Evolutionary conservation across 2,329 filamentous ascomycete genomes (phyloP), one percentile per base, ranked within the genome.

Genomic region (Ustulina deusta): DNA sequence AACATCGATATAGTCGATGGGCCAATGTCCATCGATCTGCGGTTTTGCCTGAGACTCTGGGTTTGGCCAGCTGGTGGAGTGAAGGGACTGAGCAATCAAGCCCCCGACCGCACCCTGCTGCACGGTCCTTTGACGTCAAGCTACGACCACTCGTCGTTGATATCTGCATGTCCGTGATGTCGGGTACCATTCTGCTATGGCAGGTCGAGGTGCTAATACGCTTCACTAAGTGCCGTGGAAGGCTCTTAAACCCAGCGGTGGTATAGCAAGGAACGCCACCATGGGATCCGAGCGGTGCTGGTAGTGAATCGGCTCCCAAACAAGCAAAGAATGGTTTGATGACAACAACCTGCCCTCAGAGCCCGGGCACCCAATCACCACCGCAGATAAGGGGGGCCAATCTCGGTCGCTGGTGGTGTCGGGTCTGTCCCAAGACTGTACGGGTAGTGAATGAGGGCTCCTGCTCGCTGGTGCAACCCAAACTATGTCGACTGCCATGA

Each of bases 71-170:
- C 9, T 38, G 9, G 25, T 6, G 17, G 52, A n/a, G 27, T 36
- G 32, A 20, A 6, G 9, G 22, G 29, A 22, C 13, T 27, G 17
- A 51, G 65, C 65, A 67, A 67, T 67, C 49, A 64, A 6, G 34
- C 22, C 36, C 20, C 27, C 10, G 32, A 32, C 32, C 32, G 17
- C 32, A 63, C 54, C 46, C 15, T 57, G 38, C 46, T n/a, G 52
- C 52, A 62, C 46, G 36, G n/a, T 38, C 48, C 48, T 36, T 42
- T 17, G 17, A 34, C 9, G 6, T 34, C 25, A 13, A 51, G 54
- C 54, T 22, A 48, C 46, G 10, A 29, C 34, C 32, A 60, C 25
- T 48, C 32, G n/a, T 13, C 13, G 13, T 48, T 9, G n/a, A 29
- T 34, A 49, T 44, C 13, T 17, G 7, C 48, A 40, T 64, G 40